Evolutionary conservation across 1,284 basidiomycete genomes (phyloP), one percentile per base, ranked within the genome.

Genomic region (Xerocomus nothofagi): DNA sequence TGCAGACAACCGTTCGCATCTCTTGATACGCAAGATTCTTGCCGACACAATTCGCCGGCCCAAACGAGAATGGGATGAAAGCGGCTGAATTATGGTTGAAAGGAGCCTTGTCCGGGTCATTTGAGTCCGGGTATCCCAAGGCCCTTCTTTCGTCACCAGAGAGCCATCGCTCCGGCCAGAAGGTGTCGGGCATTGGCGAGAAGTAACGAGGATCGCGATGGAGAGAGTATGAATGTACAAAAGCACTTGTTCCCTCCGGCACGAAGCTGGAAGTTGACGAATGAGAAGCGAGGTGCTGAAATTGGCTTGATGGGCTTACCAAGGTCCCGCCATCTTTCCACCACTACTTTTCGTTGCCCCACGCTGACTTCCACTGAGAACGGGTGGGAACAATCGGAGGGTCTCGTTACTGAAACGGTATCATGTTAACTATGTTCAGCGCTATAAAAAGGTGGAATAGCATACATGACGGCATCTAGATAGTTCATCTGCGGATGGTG

Each of bases 391-490:
- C 30, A 86, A 65, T 36, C 84, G 72, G 41, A 86, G 58, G 0
- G 75, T 65, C 60, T 86, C 84, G 33, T 84, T 81, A 50, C 83
- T 86, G 60, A 21, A 57, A 47, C 42, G 23, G 43, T 21, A 50
- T 47, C 44, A n/a, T 33, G 39, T 58, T 32, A 59, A 39, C 51
- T 36, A 18, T 47, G 37, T 33, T 24, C 14, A 32, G 40, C 44
- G 12, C n/a, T 51, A 36, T 18, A 48, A 46, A 45, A 33, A 54
- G 21, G 41, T 17, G 30, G 39, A 31, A 37, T n/a, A 14, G 63
- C 77, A 41, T 49, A 81, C 80, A 82, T 70, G 49, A 77, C 75
- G 32, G 79, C 80, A 61, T 72, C 73, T 31, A 82, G 61, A 56
- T 76, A 79, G 14, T 64, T 65, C 61, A 82, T 66, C 18, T 71